phyloP scores from a whole-genome alignment of 495 filamentous ascomycete genomes.

The Articulospora tetracladia region DNA sequence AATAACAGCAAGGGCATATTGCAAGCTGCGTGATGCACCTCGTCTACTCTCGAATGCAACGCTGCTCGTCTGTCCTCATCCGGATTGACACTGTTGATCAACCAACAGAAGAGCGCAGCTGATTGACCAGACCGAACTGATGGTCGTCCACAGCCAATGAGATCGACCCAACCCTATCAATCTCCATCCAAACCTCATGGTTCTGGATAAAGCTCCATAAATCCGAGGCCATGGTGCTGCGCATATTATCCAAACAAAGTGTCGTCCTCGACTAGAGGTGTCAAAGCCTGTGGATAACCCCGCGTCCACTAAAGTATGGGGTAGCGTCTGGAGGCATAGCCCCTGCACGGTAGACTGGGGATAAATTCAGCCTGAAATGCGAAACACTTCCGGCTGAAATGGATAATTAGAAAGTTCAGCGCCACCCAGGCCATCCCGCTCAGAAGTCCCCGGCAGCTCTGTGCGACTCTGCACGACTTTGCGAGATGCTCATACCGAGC shows the following conservation, averaged over 20 bases:
- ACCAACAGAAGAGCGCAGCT: neutral
- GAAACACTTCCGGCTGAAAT: neutral
- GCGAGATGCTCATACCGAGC: too few species aligned
- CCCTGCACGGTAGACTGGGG: neutral
- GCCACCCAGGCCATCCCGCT: neutral
- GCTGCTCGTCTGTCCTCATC: constrained; percentile 17
- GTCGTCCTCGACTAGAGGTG: neutral
- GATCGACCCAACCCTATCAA: neutral
- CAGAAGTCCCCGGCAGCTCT: neutral
- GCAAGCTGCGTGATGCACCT: constrained; percentile 3
- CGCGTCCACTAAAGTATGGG: neutral
- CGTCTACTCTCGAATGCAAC: constrained; percentile 6
- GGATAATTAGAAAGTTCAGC: neutral
- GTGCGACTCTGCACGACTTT: too few species aligned
- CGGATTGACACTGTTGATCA: constrained; percentile 4
- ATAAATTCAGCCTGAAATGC: neutral
- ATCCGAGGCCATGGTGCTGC: neutral
- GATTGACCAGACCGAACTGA: neutral
- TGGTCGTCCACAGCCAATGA: neutral
- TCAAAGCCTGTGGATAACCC: neutral
- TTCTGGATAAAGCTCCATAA: neutral
- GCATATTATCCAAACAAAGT: neutral
- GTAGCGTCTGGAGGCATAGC: neutral
- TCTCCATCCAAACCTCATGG: neutral
- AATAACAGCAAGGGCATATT: neutral